These are phyloP conservation scores for Linnemannia elongata DNA, from an alignment of 192 early-diverging fungal species.

Conservation along the genomic window DNA sequence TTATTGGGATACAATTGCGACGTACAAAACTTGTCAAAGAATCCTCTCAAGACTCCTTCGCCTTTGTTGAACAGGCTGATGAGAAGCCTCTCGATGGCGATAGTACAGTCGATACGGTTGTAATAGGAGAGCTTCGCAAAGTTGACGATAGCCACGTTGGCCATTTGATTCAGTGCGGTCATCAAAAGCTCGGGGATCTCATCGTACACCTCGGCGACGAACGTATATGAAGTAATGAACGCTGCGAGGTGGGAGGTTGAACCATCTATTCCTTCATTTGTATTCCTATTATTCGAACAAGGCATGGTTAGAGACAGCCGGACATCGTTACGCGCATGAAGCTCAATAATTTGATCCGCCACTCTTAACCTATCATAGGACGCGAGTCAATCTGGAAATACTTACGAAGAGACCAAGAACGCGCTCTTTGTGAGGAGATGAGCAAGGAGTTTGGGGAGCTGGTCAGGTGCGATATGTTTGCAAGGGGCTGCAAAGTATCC, in stretches of 20 bases:
- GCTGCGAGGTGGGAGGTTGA: conserved; percentile 64
- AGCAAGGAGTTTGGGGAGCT: conserved; percentile 60
- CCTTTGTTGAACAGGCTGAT: conserved; percentile 64
- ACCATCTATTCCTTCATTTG: conserved; percentile 58
- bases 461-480: conserved; percentile 60
- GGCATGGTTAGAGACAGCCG: background rate
- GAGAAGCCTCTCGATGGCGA: conserved; percentile 67
- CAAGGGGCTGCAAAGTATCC: conserved; percentile 76
- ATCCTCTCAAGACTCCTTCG: conserved; percentile 57
- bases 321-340: too few relatives aligned
- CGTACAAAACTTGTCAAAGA: conserved; percentile 63
- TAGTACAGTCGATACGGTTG: conserved; percentile 59
- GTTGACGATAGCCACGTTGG: conserved; percentile 59
- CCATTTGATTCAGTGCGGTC: conserved; percentile 58
- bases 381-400: background rate
- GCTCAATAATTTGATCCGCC: background rate
- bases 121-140: conserved; percentile 63
- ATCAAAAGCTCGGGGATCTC: conserved; percentile 63
- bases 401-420: conserved; percentile 70
- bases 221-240: conserved; percentile 74
- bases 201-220: conserved; percentile 64
- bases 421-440: conserved; percentile 63
- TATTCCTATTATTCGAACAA: conserved; percentile 43
- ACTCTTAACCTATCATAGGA: background rate
- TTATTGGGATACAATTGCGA: background rate